phyloP scores from a whole-genome alignment of 352 stramenopile species.

The Phytophthora boehmeriae region DNA sequence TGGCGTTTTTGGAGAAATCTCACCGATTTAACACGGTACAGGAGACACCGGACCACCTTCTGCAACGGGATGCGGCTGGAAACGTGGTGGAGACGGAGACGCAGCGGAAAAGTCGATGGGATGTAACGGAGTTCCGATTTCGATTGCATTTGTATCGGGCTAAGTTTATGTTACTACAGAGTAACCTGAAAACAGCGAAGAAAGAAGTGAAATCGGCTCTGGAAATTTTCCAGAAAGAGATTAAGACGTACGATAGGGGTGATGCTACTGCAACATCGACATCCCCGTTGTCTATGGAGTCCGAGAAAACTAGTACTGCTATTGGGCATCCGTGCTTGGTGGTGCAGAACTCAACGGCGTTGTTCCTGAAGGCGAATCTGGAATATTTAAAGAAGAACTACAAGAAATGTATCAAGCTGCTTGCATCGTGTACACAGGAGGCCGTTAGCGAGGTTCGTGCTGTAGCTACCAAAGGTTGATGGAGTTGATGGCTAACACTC shows the following conservation, averaged over 20 bases:
- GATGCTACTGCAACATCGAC: slow-evolving; percentile 13
- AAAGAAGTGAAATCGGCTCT: slow-evolving; percentile 94
- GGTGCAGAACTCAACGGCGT: slow-evolving; percentile 88
- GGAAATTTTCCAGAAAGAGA: slow-evolving; percentile 93
- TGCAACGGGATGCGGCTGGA: slow-evolving; percentile 36
- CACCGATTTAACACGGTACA: slow-evolving; percentile 89
- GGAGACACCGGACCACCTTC: slow-evolving; percentile 44
- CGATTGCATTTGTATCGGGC: slow-evolving; percentile 92
- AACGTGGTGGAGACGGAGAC: slow-evolving; percentile 50
- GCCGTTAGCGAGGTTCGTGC: slow-evolving; percentile 74
- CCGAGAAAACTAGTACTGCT: slow-evolving; percentile 74
- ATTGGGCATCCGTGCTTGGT: slow-evolving; percentile 78
- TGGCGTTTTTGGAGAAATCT: slow-evolving; percentile 91
- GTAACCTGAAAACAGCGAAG: slow-evolving; percentile 90
- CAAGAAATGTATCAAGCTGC: slow-evolving; percentile 94
- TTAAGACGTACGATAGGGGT: slow-evolving; percentile 55
- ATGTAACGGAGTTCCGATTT: slow-evolving; percentile 91
- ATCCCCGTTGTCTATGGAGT: slow-evolving; percentile 39
- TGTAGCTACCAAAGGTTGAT: background rate
- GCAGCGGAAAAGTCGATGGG: slow-evolving; percentile 63
- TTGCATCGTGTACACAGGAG: slow-evolving; percentile 88
- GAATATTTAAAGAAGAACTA: slow-evolving; percentile 95
- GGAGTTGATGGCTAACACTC: slow-evolving; percentile 1
- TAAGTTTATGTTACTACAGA: slow-evolving; percentile 89
- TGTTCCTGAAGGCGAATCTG: slow-evolving; percentile 94